Conservation (phyloP, 2,329 filamentous ascomycete genomes). For the Epichloe festucae region DNA sequence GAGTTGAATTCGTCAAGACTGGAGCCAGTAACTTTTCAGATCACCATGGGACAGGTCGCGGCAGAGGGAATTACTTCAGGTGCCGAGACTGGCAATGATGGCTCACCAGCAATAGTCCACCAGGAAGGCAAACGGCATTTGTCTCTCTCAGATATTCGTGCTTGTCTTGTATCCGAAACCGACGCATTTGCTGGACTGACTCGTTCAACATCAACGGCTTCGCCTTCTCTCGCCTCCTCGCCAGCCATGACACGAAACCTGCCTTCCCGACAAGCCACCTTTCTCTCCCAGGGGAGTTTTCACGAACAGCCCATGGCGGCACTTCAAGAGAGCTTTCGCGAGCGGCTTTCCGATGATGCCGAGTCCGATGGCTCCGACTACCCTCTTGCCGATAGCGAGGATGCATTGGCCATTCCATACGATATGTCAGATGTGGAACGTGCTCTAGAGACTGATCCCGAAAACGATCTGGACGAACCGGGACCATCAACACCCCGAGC, state of each 20-base stretch:
- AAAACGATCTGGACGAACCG: conserved; percentile 23
- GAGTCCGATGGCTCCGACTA: conserved; percentile 11
- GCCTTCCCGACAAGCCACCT: conserved; percentile 19
- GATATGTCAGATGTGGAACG: conserved; percentile 23
- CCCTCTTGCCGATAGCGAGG: conserved; percentile 37
- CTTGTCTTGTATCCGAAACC: conserved; percentile 53
- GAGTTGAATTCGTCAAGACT: conserved; percentile 32
- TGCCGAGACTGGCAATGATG: conserved; percentile 11
- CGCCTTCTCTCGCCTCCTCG: conserved; percentile 33
- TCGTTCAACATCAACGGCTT: conserved; percentile 39
- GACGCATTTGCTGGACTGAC: conserved; percentile 50
- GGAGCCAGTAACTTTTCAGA: conserved; percentile 49
- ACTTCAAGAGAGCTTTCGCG: conserved; percentile 14
- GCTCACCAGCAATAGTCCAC: conserved; percentile 24
- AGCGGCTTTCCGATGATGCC: conserved; percentile 12
- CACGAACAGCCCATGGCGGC: conserved; percentile 14
- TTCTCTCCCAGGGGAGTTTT: conserved; percentile 16
- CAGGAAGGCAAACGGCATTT: conserved; percentile 55
- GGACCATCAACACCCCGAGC: conserved; percentile 40
- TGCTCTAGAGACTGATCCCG: conserved; percentile 22
- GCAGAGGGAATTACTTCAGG: conserved; percentile 51
- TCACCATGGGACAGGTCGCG: conserved; percentile 50
- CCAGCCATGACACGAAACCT: conserved; percentile 32
- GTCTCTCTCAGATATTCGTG: conserved; percentile 48
- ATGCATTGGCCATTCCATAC: conserved; percentile 43